Evolutionary conservation across 257 asterid genomes (phyloP).

Genomic region (Gentiana dahurica): DNA sequence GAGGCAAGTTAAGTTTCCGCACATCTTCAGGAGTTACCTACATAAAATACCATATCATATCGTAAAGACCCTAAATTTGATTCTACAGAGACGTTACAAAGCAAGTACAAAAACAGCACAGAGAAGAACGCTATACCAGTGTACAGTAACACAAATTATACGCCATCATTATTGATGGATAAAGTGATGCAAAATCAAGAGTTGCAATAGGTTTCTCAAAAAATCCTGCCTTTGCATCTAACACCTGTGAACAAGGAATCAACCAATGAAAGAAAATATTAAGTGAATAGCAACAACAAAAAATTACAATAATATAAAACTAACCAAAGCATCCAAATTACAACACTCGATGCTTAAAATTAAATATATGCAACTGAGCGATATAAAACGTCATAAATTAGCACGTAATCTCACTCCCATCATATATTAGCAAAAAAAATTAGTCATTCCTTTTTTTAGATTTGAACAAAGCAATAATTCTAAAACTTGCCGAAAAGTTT

Average conservation of each 20-base stretch:
- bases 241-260: conserved; percentile 41
- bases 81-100: not conserved
- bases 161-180: conserved; percentile 99
- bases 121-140: conserved; percentile 40
- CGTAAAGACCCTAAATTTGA: not conserved
- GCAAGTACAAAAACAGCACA: not conserved
- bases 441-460: no score
- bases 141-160: conserved; percentile 95
- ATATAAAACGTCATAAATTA: no score
- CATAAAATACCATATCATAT: conserved; percentile 5
- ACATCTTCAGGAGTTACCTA: conserved; percentile 86
- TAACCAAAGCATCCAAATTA: not conserved
- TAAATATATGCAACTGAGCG: no score
- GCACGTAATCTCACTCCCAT: no score
- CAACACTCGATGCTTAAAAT: no score
- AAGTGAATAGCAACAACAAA: not conserved
- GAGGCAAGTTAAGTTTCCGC: conserved; percentile 73
- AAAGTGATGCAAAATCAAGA: conserved; percentile 94
- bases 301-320: not conserved
- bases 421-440: no score
- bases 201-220: conserved; percentile 98
- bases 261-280: no score
- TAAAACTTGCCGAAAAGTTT: no score
- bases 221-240: conserved; percentile 91
- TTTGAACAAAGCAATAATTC: no score